Evolutionary conservation across 306 rosid genomes (phyloP).

Genomic region (Mimosa bimucronata): DNA sequence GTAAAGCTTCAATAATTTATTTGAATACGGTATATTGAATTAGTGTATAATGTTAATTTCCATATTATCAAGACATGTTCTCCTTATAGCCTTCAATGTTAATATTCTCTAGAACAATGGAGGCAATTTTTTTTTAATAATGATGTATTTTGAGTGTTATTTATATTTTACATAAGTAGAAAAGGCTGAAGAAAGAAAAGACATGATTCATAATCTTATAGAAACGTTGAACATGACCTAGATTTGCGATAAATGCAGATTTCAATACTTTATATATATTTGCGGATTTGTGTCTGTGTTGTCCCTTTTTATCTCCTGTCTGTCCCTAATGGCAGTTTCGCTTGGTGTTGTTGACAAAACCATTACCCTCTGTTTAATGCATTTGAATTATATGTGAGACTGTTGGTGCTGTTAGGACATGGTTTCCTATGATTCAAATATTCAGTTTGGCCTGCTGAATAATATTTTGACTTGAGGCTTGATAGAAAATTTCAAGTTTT

Average conservation of each 20-base stretch:
- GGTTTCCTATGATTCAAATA: neutral
- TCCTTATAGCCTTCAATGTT: neutral
- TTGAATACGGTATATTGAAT: neutral
- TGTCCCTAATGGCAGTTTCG: too few relatives aligned
- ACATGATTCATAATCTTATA: neutral
- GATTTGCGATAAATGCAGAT: neutral
- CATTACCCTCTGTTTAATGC: neutral
- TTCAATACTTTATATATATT: neutral
- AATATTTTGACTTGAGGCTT: conserved; percentile 14
- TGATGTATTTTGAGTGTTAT: neutral
- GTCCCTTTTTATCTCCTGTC: too few relatives aligned
- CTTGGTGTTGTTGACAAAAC: neutral
- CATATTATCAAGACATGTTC: neutral
- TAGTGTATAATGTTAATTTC: neutral
- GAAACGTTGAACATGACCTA: neutral
- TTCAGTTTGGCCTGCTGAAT: conserved; percentile 21
- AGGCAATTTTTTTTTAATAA: neutral
- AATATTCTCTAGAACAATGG: neutral
- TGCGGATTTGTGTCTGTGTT: too few relatives aligned
- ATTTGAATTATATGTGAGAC: neutral
- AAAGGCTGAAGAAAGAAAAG: neutral
- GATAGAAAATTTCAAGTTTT: neutral
- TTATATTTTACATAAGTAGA: neutral
- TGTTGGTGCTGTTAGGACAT: neutral
- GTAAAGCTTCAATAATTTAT: neutral